phyloP scores from a whole-genome alignment of 306 rosid species.

The Dicorynia guianensis region DNA sequence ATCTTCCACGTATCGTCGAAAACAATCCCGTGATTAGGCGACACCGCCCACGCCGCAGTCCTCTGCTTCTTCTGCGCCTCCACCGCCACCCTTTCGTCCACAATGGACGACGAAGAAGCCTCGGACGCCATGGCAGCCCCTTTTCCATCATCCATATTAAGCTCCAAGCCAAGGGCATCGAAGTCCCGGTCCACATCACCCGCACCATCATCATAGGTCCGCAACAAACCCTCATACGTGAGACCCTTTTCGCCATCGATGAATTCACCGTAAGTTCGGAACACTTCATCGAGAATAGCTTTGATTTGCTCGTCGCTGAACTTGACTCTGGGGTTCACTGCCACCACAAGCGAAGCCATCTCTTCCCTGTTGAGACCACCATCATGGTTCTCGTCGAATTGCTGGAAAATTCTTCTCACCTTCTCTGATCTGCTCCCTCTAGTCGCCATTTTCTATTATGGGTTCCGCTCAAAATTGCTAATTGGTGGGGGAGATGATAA shows the following conservation, averaged over 20 bases:
- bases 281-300: constrained; percentile 96
- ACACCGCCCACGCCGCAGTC: constrained; percentile 97
- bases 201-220: constrained; percentile 97
- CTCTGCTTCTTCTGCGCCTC: constrained; percentile 98
- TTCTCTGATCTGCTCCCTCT: constrained; percentile 99
- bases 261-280: constrained; percentile 86
- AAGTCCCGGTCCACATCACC: constrained; percentile 98
- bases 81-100: constrained; percentile 66
- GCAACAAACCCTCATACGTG: constrained; percentile 85
- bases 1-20: constrained; percentile 98
- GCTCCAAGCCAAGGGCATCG: constrained; percentile 89
- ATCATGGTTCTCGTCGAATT: constrained; percentile 81
- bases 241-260: constrained; percentile 88
- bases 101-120: constrained; percentile 85
- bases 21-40: constrained; percentile 93
- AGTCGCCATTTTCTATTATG: constrained; percentile 65
- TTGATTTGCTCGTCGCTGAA: constrained; percentile 98
- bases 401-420: constrained; percentile 86
- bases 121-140: constrained; percentile 61
- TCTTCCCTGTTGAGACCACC: constrained; percentile 92
- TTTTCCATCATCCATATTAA: constrained; percentile 52
- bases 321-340: constrained; percentile 98
- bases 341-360: constrained; percentile 95
- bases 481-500: background rate
- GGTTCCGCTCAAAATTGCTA: constrained; percentile 25